Percentiles rank a stretch among this genome's conserved stretches.
phyloP scores from a whole-genome alignment of 2,329 filamentous ascomycete genomes.

The Teratosphaeriaceae sp. region DNA sequence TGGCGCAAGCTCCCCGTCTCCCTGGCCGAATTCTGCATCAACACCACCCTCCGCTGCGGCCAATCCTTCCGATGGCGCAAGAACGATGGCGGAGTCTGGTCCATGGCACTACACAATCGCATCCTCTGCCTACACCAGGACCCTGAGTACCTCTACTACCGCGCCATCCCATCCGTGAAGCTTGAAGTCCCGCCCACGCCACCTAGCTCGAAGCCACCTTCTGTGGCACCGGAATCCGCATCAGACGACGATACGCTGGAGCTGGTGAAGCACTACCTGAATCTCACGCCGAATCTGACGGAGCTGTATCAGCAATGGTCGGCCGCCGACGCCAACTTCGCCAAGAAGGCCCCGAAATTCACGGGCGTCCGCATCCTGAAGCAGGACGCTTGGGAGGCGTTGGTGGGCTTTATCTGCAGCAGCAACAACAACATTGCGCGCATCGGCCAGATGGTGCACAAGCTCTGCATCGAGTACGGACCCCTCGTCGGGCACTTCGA shows the following conservation, averaged over 20 bases:
- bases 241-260: conserved; percentile 63
- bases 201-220: conserved; percentile 32
- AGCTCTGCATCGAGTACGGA: conserved; percentile 82
- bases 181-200: conserved; percentile 30
- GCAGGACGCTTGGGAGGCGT: conserved; percentile 92
- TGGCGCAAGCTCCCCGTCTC: conserved; percentile 84
- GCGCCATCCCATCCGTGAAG: conserved; percentile 53
- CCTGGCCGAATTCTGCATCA: conserved; percentile 82
- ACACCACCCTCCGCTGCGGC: conserved; percentile 88
- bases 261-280: conserved; percentile 79
- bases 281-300: conserved; percentile 68
- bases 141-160: conserved; percentile 69
- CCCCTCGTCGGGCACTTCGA: conserved; percentile 65
- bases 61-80: conserved; percentile 96
- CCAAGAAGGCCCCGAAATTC: conserved; percentile 77
- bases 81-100: conserved; percentile 74
- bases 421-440: conserved; percentile 97
- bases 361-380: conserved; percentile 85
- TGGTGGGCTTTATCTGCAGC: conserved; percentile 94
- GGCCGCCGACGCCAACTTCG: conserved; percentile 76
- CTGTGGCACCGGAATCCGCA: conserved; percentile 27
- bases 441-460: conserved; percentile 95
- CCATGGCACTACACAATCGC: conserved; percentile 77
- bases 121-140: conserved; percentile 84
- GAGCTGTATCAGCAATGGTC: conserved; percentile 85